Base-by-base conservation (phyloP, 1,284 basidiomycete species). In the Sphaerobolus stellatus region DNA sequence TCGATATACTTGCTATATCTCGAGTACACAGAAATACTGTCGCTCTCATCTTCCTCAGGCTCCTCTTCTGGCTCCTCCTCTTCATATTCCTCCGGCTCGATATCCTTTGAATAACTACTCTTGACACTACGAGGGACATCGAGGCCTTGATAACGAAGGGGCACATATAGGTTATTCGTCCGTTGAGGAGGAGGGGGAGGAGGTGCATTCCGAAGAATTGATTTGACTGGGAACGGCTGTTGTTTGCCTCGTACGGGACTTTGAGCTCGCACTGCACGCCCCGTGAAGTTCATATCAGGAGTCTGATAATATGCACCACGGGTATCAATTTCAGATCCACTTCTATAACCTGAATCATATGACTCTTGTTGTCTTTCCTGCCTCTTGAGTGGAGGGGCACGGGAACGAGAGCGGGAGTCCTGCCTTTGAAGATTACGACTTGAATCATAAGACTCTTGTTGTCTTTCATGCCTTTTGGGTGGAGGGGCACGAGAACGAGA, bases 71-170 rank as follows among this genome's bases (percentile, higher is more conserved):
- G n/a, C n/a, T n/a, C n/a, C n/a, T n/a, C n/a, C n/a, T n/a, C n/a
- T n/a, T 22, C 41, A 6, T 43, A 6, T 43, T 43, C 41, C 24
- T 48, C 45, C 20, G 11, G 25, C 16, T 24, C 45, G 20, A 48
- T 27, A 48, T 48, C 45, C n/a, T 48, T 48, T 13, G 24, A 18
- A 29, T 28, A 48, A 48, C 25, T 48, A 29, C 45, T 48, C 20
- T 28, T 3, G 3, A 48, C 45, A 29, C 45, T 48, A 9, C 45
- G 24, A 3, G 45, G 45, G 14, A 48, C n/a, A 29, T 48, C 45
- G 29, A 48, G 25, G n/a, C 30, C n/a, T 27, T 16, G 24, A 5
- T 27, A 31, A 31, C 29, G 45, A 43, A 43, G 41, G 18, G 41
- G 41, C 22, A 4, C 36, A 7, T 16, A 3, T 7, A 16, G n/a